phyloP scores from a whole-genome alignment of 169 alveolate genomes.

The Plasmodium gonderi region DNA sequence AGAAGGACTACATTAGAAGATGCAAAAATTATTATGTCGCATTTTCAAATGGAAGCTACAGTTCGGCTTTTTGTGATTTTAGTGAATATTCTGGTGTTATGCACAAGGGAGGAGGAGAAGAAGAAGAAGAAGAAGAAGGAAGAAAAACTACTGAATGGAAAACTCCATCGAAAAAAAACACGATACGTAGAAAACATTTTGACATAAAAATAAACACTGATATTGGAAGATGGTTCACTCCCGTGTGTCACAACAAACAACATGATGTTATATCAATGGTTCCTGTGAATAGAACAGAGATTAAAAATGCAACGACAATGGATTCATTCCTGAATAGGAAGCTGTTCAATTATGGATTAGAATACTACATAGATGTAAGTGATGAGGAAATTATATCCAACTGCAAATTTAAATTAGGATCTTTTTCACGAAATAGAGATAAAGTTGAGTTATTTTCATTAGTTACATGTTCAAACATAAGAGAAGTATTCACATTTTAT shows the following conservation, averaged over 20 bases:
- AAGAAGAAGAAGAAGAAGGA: not conserved
- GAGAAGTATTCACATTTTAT: conserved; percentile 58
- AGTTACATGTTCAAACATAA: conserved; percentile 20
- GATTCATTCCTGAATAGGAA: not conserved
- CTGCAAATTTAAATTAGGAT: conserved; percentile 24
- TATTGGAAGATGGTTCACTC: not conserved
- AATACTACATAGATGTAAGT: conserved; percentile 58
- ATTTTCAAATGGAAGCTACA: conserved; percentile 48
- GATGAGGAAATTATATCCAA: conserved; percentile 48
- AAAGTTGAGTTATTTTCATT: conserved; percentile 38
- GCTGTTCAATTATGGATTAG: conserved; percentile 53
- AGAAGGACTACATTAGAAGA: not conserved
- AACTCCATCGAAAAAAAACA: not conserved
- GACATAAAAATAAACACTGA: not conserved
- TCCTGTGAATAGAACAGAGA: not conserved
- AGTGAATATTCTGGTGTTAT: conserved; percentile 58
- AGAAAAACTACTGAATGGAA: not conserved
- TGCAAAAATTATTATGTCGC: not conserved
- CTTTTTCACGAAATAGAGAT: conserved; percentile 7
- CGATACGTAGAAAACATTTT: not conserved
- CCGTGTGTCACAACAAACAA: not conserved
- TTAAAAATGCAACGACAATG: not conserved
- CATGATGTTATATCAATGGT: not conserved
- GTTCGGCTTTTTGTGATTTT: conserved; percentile 38
- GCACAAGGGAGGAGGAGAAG: not conserved